Conservation (phyloP, 2,329 filamentous ascomycete genomes). For the Aspergillus sp. region DNA sequence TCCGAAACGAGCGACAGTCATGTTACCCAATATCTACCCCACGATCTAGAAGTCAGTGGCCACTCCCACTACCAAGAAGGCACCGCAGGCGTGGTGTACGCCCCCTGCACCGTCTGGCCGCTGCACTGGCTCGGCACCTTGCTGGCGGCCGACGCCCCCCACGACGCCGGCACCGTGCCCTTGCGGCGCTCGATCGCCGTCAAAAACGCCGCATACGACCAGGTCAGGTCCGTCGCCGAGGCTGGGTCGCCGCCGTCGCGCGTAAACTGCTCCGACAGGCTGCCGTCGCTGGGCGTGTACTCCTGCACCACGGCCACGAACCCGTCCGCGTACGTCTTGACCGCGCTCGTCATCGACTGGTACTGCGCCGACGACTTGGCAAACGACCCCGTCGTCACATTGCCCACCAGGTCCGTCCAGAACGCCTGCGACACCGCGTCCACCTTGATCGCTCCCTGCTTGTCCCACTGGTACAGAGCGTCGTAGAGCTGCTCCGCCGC, state of each 20-base stretch:
- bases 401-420: constrained; percentile 64
- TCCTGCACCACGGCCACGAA: constrained; percentile 46
- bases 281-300: constrained; percentile 19
- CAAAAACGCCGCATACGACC: constrained; percentile 22
- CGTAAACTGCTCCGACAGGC: constrained; percentile 38
- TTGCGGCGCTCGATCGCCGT: constrained; percentile 15
- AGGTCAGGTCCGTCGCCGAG: constrained; percentile 20
- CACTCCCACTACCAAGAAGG: background rate
- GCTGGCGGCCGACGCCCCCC: constrained; percentile 15
- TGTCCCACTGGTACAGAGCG: constrained; percentile 68
- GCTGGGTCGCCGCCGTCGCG: constrained; percentile 16
- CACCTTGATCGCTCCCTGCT: constrained; percentile 60
- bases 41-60: too few relatives aligned
- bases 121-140: constrained; percentile 8
- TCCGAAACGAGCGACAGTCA: too few relatives aligned
- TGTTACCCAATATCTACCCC: constrained; percentile 4
- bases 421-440: constrained; percentile 65
- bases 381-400: constrained; percentile 63
- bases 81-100: constrained; percentile 7
- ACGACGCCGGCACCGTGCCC: constrained; percentile 17
- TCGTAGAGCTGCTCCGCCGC: constrained; percentile 77
- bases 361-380: constrained; percentile 53
- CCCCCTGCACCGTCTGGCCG: constrained; percentile 8
- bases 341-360: constrained; percentile 54
- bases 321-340: constrained; percentile 61